A percentile compares a stretch with the other conserved stretches of the same genome.
These are phyloP conservation scores for Spergularia bocconei DNA, from an alignment of 148 eudicot genomes.

Conservation along the genomic window DNA sequence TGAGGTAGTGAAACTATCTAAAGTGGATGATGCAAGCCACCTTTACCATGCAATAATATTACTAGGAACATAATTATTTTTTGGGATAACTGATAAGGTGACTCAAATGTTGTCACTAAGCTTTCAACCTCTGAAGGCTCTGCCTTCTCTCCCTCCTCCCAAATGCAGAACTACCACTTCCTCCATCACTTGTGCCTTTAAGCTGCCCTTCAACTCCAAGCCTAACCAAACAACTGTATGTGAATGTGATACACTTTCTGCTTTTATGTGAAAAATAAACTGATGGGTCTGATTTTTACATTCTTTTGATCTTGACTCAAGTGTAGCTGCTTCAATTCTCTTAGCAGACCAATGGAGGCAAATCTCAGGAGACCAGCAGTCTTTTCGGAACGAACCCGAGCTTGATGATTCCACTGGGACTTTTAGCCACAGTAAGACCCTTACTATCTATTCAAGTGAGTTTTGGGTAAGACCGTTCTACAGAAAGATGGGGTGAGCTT, in stretches of 20 bases:
- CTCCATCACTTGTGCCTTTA: constrained; percentile 32
- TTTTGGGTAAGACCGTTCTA: too few species aligned
- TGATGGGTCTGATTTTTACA: background rate
- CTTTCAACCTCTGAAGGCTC: constrained; percentile 55
- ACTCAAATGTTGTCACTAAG: constrained; percentile 50
- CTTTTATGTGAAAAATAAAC: background rate
- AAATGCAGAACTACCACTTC: constrained; percentile 20
- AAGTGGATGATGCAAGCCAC: background rate
- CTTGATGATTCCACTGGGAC: constrained; percentile 46
- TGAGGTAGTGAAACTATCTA: background rate
- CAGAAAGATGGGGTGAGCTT: too few species aligned
- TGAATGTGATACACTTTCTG: background rate
- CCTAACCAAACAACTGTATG: constrained; percentile 24
- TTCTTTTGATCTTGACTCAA: background rate
- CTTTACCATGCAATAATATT: constrained; percentile 1
- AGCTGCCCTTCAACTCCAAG: constrained; percentile 25
- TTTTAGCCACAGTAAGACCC: constrained; percentile 52
- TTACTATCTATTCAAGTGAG: background rate
- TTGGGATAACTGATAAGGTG: constrained; percentile 23
- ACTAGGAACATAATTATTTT: too few species aligned
- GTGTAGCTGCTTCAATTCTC: background rate
- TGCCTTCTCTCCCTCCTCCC: constrained; percentile 49
- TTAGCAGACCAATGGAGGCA: constrained; percentile 26
- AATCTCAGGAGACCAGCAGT: constrained; percentile 19
- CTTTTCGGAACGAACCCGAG: constrained; percentile 20